A percentile compares a stretch with the other conserved stretches of the same genome.
These are phyloP conservation scores for Syncephalis plumigaleata DNA, from an alignment of 371 early-diverging fungal genomes.

Conservation along the genomic window DNA sequence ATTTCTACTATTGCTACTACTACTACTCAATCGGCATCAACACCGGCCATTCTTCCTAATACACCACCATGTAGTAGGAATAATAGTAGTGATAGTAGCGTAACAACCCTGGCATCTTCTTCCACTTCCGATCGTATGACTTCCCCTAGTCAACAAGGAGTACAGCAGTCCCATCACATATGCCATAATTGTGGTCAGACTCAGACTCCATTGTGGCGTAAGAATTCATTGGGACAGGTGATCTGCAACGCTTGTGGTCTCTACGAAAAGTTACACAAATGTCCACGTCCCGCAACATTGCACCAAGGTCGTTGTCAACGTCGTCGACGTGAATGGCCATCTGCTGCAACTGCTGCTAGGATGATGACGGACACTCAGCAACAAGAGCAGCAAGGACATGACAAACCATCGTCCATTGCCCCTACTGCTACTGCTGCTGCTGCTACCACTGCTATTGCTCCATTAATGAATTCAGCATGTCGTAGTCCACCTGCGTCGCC, in stretches of 20 bases:
- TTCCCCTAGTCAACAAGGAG: neutral
- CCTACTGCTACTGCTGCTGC: too few relatives aligned
- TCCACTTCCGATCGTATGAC: neutral
- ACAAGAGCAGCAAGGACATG: too few relatives aligned
- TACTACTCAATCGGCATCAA: too few relatives aligned
- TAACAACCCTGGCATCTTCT: too few relatives aligned
- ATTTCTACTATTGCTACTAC: neutral
- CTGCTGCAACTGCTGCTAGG: neutral
- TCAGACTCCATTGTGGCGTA: slow-evolving; percentile 77
- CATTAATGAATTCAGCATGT: too few relatives aligned
- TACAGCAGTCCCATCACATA: slow-evolving; percentile 8
- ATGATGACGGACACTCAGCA: too few relatives aligned
- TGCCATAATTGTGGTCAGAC: slow-evolving; percentile 73
- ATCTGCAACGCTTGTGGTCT: slow-evolving; percentile 86
- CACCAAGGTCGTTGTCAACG: slow-evolving; percentile 42
- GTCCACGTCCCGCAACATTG: slow-evolving; percentile 41
- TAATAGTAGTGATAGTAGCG: too few relatives aligned
- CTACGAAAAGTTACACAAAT: slow-evolving; percentile 64
- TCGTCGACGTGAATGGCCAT: slow-evolving; percentile 32
- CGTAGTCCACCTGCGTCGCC: too few relatives aligned
- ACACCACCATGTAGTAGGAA: neutral
- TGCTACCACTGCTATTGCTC: too few relatives aligned
- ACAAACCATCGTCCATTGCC: too few relatives aligned
- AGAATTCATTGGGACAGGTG: slow-evolving; percentile 57
- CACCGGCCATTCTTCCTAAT: neutral